Evolutionary conservation across 371 early-diverging fungal genomes (phyloP).

Genomic region (Lichtheimia ramosa): DNA sequence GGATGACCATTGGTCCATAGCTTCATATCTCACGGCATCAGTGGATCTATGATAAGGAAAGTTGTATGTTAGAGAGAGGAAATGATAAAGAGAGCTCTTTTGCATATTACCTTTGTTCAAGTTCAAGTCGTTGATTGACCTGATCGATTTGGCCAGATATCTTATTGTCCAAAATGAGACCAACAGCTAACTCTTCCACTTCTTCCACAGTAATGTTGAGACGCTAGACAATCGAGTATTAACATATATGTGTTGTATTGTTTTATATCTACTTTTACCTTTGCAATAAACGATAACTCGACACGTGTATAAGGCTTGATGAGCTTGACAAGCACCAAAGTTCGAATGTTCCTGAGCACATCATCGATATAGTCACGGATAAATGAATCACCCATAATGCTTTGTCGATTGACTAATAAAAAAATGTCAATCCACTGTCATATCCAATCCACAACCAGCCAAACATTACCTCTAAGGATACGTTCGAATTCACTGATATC

Average conservation of each 20-base stretch:
- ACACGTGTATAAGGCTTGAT: slow-evolving; percentile 93
- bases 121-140: slow-evolving; percentile 66
- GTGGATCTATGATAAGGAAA: slow-evolving; percentile 46
- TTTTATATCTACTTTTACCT: slow-evolving; percentile 41
- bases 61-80: not conserved
- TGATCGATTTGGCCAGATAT: slow-evolving; percentile 88
- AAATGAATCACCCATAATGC: slow-evolving; percentile 89
- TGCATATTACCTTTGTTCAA: slow-evolving; percentile 62
- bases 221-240: slow-evolving; percentile 45
- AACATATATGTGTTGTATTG: not conserved
- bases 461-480: slow-evolving; percentile 51
- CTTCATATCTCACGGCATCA: slow-evolving; percentile 67
- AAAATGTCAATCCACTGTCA: not conserved
- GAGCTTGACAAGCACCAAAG: slow-evolving; percentile 80
- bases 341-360: slow-evolving; percentile 86
- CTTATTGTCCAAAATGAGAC: slow-evolving; percentile 84
- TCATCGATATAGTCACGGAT: slow-evolving; percentile 89
- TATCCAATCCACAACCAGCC: not conserved
- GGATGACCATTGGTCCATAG: slow-evolving; percentile 74
- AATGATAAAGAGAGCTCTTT: not conserved
- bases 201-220: slow-evolving; percentile 75
- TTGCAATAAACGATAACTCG: slow-evolving; percentile 75
- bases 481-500: slow-evolving; percentile 88
- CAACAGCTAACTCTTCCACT: slow-evolving; percentile 83
- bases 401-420: slow-evolving; percentile 57